These are phyloP conservation scores for Didymella pomorum DNA, from an alignment of 2,329 filamentous ascomycete species.

Conservation along the genomic window DNA sequence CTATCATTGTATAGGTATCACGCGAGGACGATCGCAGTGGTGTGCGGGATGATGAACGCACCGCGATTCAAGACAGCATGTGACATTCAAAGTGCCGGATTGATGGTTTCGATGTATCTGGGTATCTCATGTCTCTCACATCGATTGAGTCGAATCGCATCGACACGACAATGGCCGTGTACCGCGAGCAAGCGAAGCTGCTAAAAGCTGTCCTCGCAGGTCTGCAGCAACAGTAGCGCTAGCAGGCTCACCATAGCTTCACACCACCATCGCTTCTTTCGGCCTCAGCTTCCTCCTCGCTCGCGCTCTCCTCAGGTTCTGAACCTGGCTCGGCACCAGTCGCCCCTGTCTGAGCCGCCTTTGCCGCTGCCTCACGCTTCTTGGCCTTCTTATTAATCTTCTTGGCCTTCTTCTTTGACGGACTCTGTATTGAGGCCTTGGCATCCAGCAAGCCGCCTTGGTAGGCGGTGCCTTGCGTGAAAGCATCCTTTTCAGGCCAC, in stretches of 20 bases:
- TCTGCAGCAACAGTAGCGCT: background rate
- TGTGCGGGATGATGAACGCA: background rate
- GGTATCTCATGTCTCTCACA: background rate
- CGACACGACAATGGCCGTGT: background rate
- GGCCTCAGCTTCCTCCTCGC: background rate
- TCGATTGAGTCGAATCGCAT: background rate
- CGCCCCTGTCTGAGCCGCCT: background rate
- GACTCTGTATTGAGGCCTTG: constrained; percentile 10
- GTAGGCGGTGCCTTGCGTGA: background rate
- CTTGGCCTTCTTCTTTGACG: constrained; percentile 11
- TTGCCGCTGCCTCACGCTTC: constrained; percentile 10
- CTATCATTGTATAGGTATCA: too few species aligned
- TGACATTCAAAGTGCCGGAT: background rate
- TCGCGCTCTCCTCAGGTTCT: constrained; percentile 2
- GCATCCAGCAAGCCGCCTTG: constrained; percentile 10
- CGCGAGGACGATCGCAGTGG: background rate
- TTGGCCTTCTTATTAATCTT: constrained; percentile 13
- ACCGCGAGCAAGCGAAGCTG: background rate
- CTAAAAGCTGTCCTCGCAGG: background rate
- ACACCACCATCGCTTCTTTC: constrained; percentile 6
- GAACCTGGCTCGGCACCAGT: background rate
- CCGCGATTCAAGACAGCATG: background rate
- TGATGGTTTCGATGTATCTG: background rate
- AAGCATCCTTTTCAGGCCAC: constrained; percentile 29
- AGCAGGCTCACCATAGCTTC: background rate